Percentiles rank a stretch among this genome's conserved stretches.
Evolutionary conservation across 257 asterid species (phyloP).

Genomic region (Lavandula angustifolia): DNA sequence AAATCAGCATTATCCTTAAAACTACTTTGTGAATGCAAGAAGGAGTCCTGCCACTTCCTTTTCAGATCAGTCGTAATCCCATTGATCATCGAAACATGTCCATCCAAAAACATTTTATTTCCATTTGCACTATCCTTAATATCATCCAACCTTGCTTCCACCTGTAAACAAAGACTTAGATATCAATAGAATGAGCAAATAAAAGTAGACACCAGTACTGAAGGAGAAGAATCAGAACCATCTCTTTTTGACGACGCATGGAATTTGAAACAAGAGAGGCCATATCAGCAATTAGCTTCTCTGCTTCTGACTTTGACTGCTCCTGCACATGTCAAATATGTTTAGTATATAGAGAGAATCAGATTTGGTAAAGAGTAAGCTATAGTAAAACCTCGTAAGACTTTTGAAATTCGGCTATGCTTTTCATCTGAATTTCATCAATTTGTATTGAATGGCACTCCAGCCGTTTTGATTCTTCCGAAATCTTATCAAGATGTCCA

Average conservation of each 20-base stretch:
- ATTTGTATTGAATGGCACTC: slow-evolving; percentile 57
- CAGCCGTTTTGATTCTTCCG: slow-evolving; percentile 62
- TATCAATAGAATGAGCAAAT: slow-evolving; percentile 2
- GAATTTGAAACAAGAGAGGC: slow-evolving; percentile 63
- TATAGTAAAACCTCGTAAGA: slow-evolving; percentile 60
- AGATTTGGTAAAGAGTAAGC: slow-evolving; percentile 1
- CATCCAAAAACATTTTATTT: slow-evolving; percentile 62
- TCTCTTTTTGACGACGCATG: slow-evolving; percentile 72
- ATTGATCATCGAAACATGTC: slow-evolving; percentile 62
- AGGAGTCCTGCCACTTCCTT: slow-evolving; percentile 86
- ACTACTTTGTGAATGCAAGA: slow-evolving; percentile 50
- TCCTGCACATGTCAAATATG: slow-evolving; percentile 50
- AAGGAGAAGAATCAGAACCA: slow-evolving; percentile 44
- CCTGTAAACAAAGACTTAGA: slow-evolving; percentile 44
- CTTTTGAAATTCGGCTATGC: slow-evolving; percentile 66
- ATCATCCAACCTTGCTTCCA: slow-evolving; percentile 61
- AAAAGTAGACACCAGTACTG: background rate
- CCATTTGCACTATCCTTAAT: slow-evolving; percentile 56
- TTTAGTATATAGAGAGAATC: slow-evolving; percentile 23
- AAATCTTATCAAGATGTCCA: slow-evolving; percentile 51
- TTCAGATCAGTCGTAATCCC: slow-evolving; percentile 72
- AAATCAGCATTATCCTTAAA: slow-evolving; percentile 66
- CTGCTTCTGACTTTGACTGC: slow-evolving; percentile 63
- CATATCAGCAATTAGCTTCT: slow-evolving; percentile 78
- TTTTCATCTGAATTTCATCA: slow-evolving; percentile 49